Evolutionary conservation across 148 eudicot genomes (phyloP).

Genomic region (Chenopodium album): DNA sequence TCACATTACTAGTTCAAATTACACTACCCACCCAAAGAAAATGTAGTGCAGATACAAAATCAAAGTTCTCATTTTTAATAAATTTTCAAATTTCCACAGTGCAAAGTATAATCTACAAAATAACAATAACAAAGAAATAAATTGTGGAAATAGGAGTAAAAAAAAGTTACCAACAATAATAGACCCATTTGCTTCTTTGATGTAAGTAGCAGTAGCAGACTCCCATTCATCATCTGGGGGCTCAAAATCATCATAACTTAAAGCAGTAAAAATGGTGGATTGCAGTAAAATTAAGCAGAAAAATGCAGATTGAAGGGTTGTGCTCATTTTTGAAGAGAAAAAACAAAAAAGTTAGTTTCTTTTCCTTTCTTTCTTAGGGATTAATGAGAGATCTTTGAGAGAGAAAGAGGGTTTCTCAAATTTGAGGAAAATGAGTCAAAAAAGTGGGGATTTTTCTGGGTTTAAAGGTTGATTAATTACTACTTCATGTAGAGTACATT

Average conservation of each 20-base stretch:
- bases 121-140: not conserved
- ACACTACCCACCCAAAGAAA: too few species aligned
- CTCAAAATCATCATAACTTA: conserved; percentile 35
- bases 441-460: conserved; percentile 12
- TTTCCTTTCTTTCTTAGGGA: conserved; percentile 14
- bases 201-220: conserved; percentile 58
- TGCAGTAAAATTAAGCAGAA: conserved; percentile 27
- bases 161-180: conserved; percentile 44
- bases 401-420: not conserved
- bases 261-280: conserved; percentile 12
- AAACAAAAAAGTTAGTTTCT: not conserved
- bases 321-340: conserved; percentile 15
- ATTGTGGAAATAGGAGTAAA: not conserved
- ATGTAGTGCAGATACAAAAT: too few species aligned
- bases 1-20: not conserved
- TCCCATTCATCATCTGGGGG: conserved; percentile 49
- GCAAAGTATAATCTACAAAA: not conserved
- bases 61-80: not conserved
- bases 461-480: not conserved
- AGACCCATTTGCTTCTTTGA: conserved; percentile 49
- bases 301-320: conserved; percentile 12
- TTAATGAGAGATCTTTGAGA: not conserved
- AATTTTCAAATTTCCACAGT: not conserved
- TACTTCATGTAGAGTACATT: not conserved
- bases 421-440: conserved; percentile 23